Conservation (phyloP, 2,329 filamentous ascomycete species). For the Aspergillus sp. region DNA sequence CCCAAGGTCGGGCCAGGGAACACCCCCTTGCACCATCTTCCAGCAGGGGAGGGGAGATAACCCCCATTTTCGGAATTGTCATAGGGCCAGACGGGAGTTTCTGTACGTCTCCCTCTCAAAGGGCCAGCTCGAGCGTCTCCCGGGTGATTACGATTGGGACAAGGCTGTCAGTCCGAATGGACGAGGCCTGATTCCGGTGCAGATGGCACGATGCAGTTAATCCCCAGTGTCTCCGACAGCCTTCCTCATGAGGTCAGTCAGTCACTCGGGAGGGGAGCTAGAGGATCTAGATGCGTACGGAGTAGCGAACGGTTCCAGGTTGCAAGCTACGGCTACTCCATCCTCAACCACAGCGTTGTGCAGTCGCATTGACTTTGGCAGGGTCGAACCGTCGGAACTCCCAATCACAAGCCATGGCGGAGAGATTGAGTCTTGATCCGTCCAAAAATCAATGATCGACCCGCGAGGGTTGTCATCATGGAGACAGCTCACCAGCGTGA, state of each 20-base stretch:
- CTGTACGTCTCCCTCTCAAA: no score
- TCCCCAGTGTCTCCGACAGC: not conserved
- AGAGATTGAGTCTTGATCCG: slow-evolving; percentile 19
- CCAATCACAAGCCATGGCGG: slow-evolving; percentile 15
- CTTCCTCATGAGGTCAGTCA: no score
- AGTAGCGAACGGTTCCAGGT: no score
- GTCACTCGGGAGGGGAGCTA: no score
- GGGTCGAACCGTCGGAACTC: slow-evolving; percentile 2
- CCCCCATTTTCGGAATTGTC: not conserved
- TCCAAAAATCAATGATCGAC: slow-evolving; percentile 20
- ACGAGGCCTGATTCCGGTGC: not conserved
- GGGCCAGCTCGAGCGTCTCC: no score
- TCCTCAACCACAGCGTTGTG: slow-evolving; percentile 17
- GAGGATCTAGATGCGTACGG: no score
- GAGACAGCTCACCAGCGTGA: slow-evolving; percentile 19
- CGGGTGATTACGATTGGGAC: not conserved
- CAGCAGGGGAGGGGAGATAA: slow-evolving; percentile 4
- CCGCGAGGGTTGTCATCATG: slow-evolving; percentile 13
- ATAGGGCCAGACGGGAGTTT: no score
- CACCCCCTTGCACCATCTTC: slow-evolving; percentile 12
- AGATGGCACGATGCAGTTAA: slow-evolving; percentile 4
- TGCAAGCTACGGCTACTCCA: slow-evolving; percentile 3
- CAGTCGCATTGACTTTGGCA: slow-evolving; percentile 15
- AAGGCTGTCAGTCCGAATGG: not conserved
- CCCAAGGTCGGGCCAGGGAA: slow-evolving; percentile 3